Evolutionary conservation across 106 monocot genomes (phyloP), one percentile per base, ranked within the genome.

Genomic region (Dendrobium huoshanense): DNA sequence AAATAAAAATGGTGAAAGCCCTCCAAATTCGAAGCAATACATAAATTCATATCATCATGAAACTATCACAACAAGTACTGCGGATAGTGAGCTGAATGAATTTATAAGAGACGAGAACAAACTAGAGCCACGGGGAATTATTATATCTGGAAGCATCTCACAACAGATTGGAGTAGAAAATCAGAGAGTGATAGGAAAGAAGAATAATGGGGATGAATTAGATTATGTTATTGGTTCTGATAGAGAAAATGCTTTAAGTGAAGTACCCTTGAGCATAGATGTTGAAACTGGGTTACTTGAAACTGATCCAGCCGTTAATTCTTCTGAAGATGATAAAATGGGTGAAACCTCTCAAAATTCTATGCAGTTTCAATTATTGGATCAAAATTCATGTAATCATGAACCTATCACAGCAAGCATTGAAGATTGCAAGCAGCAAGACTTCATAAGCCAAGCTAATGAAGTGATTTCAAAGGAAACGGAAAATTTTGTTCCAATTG

Each of bases 361-460:
- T 77, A 7, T 41, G 82, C 80, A 87, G n/a, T 79, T 56, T 41
- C 67, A 79, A 40, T 45, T 77, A 17, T 29, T 80, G 29, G 82
- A 47, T 54, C 41, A 29, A 44, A 51, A 72, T 20, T 41, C 41
- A 18, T 5, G 27, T 72, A 73, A 25, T 8, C 47, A 72, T 77
- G 59, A 49, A 77, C 81, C 75, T 48, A 43, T 47, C 37, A 24
- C 18, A 68, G 25, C 27, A 68, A 55, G 16, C 33, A 79, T 31
- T 25, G 65, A 83, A 68, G 82, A 70, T 27, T 25, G 22, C 77
- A 68, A 78, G 54, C 47, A 83, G 47, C 67, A 40, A 41, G 47
- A 67, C 19, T 15, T 37, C 49, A 40, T 25, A 31, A 68, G 9
- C 11, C 68, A 68, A 68, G 31, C 29, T 25, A 29, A 9, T 68